Conservation (phyloP, 192 early-diverging fungal genomes). For the Powellomyces hirtus region DNA sequence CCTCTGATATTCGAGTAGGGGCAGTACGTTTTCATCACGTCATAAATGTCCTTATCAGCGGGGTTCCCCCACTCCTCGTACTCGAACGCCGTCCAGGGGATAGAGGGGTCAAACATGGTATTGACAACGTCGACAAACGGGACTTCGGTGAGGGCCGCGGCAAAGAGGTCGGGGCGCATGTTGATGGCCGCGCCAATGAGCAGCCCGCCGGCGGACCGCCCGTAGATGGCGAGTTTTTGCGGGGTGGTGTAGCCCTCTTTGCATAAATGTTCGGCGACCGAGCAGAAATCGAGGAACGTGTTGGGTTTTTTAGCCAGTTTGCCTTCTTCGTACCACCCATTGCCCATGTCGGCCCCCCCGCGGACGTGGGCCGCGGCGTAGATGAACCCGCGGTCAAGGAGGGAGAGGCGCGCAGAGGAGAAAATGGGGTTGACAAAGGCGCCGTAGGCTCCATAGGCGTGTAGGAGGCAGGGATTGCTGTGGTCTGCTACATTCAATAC, state of each 20-base stretch:
- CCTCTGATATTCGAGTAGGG: slow-evolving; percentile 44
- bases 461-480: slow-evolving; percentile 33
- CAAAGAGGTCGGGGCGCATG: slow-evolving; percentile 40
- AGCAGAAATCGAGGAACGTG: slow-evolving; percentile 43
- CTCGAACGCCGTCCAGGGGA: slow-evolving; percentile 43
- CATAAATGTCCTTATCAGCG: slow-evolving; percentile 37
- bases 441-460: slow-evolving; percentile 43
- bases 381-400: slow-evolving; percentile 45
- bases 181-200: slow-evolving; percentile 47
- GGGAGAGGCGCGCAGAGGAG: slow-evolving; percentile 18
- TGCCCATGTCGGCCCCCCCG: slow-evolving; percentile 43
- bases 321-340: slow-evolving; percentile 46
- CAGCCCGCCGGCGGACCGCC: slow-evolving; percentile 40
- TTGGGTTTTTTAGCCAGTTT: slow-evolving; percentile 43
- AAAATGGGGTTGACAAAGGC: slow-evolving; percentile 34
- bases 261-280: slow-evolving; percentile 35
- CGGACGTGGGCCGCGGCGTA: slow-evolving; percentile 44
- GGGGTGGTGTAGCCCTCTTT: slow-evolving; percentile 36
- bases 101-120: slow-evolving; percentile 40
- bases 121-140: slow-evolving; percentile 51
- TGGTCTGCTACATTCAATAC: no score
- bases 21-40: slow-evolving; percentile 43
- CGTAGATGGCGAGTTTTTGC: slow-evolving; percentile 35
- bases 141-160: slow-evolving; percentile 36
- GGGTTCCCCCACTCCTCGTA: slow-evolving; percentile 50